These are phyloP conservation scores for Chlamydomonas sphaeroides DNA, from an alignment of 139 green algal genomes.

Conservation along the genomic window DNA sequence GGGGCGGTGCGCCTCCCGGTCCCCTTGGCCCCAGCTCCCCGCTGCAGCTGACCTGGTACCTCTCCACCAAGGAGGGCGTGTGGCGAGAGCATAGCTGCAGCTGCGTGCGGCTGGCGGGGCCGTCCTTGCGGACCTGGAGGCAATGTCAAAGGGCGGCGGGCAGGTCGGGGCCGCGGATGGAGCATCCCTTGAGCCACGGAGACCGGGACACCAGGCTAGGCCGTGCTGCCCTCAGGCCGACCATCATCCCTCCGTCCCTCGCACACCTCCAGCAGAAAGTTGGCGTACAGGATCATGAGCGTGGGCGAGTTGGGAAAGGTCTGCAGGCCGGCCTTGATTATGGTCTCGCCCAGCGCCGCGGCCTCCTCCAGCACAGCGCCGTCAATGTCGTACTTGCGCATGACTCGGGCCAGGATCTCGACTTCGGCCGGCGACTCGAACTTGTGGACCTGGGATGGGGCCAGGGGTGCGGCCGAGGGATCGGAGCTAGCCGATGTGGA, in stretches of 20 bases:
- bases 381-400: background rate
- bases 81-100: background rate
- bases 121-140: background rate
- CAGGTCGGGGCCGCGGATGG: too few relatives aligned
- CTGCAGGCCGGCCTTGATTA: constrained; percentile 41
- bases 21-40: too few relatives aligned
- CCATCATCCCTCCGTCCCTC: too few relatives aligned
- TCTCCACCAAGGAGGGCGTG: too few relatives aligned
- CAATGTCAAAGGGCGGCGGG: too few relatives aligned
- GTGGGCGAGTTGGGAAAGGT: constrained; percentile 31
- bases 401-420: constrained; percentile 14
- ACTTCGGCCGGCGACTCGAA: constrained; percentile 31
- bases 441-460: background rate
- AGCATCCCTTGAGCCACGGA: too few relatives aligned
- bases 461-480: too few relatives aligned
- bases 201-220: too few relatives aligned
- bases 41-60: too few relatives aligned
- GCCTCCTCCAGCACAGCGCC: background rate
- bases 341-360: constrained; percentile 12
- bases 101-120: background rate
- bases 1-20: too few relatives aligned
- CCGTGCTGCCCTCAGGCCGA: too few relatives aligned
- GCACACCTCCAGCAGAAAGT: background rate
- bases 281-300: constrained; percentile 22
- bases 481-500: too few relatives aligned